These are phyloP conservation scores for Conidiobolus incongruus DNA, from an alignment of 371 early-diverging fungal genomes.

Conservation along the genomic window DNA sequence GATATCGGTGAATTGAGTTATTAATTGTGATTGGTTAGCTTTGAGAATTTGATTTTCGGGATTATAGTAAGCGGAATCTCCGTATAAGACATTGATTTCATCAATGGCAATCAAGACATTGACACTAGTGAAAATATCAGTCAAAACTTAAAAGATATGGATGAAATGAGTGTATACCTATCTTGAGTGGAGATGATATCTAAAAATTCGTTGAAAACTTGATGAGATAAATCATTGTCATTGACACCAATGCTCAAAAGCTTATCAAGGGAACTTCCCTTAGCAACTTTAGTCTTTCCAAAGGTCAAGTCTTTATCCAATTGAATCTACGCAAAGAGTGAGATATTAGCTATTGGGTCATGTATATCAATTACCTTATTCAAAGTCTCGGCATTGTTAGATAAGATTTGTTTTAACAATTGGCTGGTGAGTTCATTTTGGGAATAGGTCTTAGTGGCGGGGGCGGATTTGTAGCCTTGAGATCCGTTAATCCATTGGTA, in stretches of 20 bases:
- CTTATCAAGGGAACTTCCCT: neutral
- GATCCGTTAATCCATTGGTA: too few relatives aligned
- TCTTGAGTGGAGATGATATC: neutral
- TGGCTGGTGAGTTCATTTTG: too few relatives aligned
- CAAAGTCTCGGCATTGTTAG: too few relatives aligned
- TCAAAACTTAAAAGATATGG: neutral
- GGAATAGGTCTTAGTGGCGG: too few relatives aligned
- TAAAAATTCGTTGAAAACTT: neutral
- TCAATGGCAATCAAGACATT: conserved; percentile 2
- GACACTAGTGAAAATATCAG: neutral
- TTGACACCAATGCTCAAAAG: neutral
- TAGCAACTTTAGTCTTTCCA: neutral
- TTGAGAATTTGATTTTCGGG: neutral
- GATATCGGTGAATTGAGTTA: neutral
- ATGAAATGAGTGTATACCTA: neutral
- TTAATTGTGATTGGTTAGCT: neutral
- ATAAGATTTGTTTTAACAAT: too few relatives aligned
- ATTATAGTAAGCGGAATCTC: neutral
- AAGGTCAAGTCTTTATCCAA: neutral
- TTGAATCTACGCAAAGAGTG: neutral
- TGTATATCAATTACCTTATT: neutral
- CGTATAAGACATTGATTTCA: neutral
- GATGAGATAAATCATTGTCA: neutral
- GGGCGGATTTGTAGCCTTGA: too few relatives aligned
- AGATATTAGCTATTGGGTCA: neutral